Evolutionary conservation across 2,329 filamentous ascomycete genomes (phyloP).

Genomic region (Diaporthe velutina): DNA sequence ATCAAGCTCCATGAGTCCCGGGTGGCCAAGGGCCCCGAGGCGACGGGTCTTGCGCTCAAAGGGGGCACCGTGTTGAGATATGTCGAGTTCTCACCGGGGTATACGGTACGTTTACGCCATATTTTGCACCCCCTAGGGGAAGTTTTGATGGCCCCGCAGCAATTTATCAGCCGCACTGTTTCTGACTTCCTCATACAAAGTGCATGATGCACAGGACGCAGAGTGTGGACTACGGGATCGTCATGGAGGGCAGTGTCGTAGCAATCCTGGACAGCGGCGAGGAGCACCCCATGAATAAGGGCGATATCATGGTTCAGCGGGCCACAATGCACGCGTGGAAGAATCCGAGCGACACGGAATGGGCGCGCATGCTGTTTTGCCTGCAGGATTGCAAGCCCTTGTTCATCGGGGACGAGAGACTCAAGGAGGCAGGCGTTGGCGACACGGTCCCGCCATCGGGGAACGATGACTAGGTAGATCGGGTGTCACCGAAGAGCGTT

Average conservation of each 20-base stretch:
- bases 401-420: slow-evolving; percentile 43
- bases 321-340: slow-evolving; percentile 61
- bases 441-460: slow-evolving; percentile 32
- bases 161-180: neutral
- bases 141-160: neutral
- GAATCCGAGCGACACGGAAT: slow-evolving; percentile 54
- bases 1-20: slow-evolving; percentile 58
- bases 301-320: slow-evolving; percentile 63
- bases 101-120: slow-evolving; percentile 35
- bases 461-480: slow-evolving; percentile 31
- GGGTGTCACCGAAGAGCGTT: neutral
- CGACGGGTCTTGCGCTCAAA: slow-evolving; percentile 61
- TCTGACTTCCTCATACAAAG: neutral
- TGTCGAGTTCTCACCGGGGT: slow-evolving; percentile 61
- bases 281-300: slow-evolving; percentile 54
- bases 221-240: slow-evolving; percentile 63
- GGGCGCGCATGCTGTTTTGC: slow-evolving; percentile 55
- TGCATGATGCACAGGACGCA: slow-evolving; percentile 62
- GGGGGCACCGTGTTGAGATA: slow-evolving; percentile 58
- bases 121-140: neutral
- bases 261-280: slow-evolving; percentile 62
- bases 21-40: slow-evolving; percentile 52
- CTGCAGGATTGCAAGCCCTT: slow-evolving; percentile 47
- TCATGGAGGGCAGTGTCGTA: slow-evolving; percentile 61
- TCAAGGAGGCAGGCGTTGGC: slow-evolving; percentile 45